A percentile compares a stretch with the other conserved stretches of the same genome.
Conservation (phyloP, 225 moss, liverwort and hornwort species). For the Antitrichia curtipendula region DNA sequence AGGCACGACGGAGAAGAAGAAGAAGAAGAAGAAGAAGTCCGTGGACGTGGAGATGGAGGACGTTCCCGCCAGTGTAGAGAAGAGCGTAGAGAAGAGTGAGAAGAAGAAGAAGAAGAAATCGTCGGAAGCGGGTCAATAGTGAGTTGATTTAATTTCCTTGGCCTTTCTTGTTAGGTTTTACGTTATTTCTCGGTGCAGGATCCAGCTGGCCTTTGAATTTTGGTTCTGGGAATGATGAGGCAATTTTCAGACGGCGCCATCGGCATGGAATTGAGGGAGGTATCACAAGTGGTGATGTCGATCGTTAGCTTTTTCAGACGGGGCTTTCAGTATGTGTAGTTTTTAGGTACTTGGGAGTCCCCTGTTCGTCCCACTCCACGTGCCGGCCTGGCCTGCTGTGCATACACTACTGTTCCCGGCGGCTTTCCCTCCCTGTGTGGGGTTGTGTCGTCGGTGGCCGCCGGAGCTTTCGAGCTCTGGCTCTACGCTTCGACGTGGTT, state of each 20-base stretch:
- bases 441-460: background rate
- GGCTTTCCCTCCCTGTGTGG: background rate
- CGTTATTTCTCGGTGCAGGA: background rate
- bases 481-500: background rate
- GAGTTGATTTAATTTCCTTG: background rate
- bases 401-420: background rate
- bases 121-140: slow-evolving; percentile 31
- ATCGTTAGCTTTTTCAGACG: background rate
- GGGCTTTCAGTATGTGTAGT: background rate
- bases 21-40: slow-evolving; percentile 55
- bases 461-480: background rate
- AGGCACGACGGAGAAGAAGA: slow-evolving; percentile 60
- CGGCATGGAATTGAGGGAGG: background rate
- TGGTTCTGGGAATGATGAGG: slow-evolving; percentile 27
- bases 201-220: slow-evolving; percentile 14
- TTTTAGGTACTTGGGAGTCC: background rate
- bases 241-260: slow-evolving; percentile 28
- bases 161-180: background rate
- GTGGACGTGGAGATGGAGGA: slow-evolving; percentile 34
- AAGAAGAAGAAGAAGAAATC: slow-evolving; percentile 43
- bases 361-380: background rate
- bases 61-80: slow-evolving; percentile 21
- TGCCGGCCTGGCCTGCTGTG: background rate
- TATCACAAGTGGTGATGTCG: background rate
- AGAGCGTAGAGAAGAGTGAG: slow-evolving; percentile 39